phyloP scores from a whole-genome alignment of 2,329 filamentous ascomycete species.

The Pseudogymnoascus verrucosus region DNA sequence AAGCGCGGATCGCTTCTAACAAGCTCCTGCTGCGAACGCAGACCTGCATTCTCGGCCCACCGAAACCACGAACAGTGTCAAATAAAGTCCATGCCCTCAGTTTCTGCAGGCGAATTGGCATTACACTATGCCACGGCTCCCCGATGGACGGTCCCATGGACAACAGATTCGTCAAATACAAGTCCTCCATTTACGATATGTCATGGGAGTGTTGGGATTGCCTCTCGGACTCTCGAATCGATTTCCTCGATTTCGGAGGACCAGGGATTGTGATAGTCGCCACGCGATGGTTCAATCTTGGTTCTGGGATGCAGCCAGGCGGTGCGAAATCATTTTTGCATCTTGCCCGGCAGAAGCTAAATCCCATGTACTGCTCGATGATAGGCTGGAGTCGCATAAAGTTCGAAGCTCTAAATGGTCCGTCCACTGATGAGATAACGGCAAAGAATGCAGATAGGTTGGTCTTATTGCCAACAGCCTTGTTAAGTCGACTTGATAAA shows the following conservation, averaged over 20 bases:
- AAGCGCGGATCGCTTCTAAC: conserved; percentile 16
- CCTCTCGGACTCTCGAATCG: conserved; percentile 15
- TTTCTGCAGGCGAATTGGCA: not conserved
- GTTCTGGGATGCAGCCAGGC: conserved; percentile 13
- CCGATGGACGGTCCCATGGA: conserved; percentile 11
- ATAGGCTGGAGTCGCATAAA: not conserved
- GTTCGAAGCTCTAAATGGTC: not conserved
- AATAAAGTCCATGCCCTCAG: not conserved
- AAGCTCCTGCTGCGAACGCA: conserved; percentile 18
- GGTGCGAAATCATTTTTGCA: conserved; percentile 12
- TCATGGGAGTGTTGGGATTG: conserved; percentile 14
- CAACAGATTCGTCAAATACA: conserved; percentile 8
- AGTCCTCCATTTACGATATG: not conserved
- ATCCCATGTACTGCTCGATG: not conserved
- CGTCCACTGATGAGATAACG: not conserved
- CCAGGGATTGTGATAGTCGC: conserved; percentile 11
- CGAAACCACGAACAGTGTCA: not conserved
- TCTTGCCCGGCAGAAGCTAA: not conserved
- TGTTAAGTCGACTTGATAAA: not conserved
- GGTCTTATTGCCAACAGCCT: not conserved
- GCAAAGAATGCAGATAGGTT: not conserved
- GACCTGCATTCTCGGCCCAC: conserved; percentile 15
- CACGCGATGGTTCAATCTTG: conserved; percentile 17
- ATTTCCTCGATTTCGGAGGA: conserved; percentile 14
- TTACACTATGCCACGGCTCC: conserved; percentile 8